Evolutionary conservation across 2,329 filamentous ascomycete species (phyloP).

Genomic region (Tolypocladium pustulatum): DNA sequence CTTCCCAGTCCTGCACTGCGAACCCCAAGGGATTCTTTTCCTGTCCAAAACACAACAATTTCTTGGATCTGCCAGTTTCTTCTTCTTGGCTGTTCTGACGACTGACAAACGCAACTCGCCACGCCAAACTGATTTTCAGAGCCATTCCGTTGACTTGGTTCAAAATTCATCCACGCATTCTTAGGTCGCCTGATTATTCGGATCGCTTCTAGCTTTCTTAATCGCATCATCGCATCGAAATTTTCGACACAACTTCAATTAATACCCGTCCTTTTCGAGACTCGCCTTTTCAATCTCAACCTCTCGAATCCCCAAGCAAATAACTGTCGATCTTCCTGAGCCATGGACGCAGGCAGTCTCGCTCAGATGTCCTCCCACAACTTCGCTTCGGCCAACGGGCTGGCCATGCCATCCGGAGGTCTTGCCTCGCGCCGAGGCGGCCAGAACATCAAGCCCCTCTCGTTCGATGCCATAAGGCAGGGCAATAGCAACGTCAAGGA

Average conservation of each 20-base stretch:
- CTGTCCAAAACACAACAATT: not conserved
- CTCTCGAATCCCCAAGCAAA: constrained; percentile 2
- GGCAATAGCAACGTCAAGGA: constrained; percentile 57
- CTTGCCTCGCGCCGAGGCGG: constrained; percentile 79
- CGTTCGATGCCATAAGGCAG: constrained; percentile 60
- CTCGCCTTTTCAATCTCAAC: constrained; percentile 9
- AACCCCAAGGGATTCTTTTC: not conserved
- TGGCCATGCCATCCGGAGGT: constrained; percentile 68
- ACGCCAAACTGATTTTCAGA: not conserved
- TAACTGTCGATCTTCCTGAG: constrained; percentile 24
- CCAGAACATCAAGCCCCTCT: constrained; percentile 83
- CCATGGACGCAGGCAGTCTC: constrained; percentile 95
- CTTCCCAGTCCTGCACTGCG: not conserved
- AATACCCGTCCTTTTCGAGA: not conserved
- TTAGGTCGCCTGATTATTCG: not conserved
- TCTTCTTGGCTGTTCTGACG: constrained; percentile 3
- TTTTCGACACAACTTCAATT: not conserved
- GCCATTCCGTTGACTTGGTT: not conserved
- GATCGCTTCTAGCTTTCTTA: constrained; percentile 4
- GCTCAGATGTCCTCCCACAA: constrained; percentile 96
- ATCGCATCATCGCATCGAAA: not conserved
- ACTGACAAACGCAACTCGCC: not conserved
- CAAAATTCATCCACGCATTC: not conserved
- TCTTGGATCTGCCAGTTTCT: not conserved
- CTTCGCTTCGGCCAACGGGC: constrained; percentile 58